These are phyloP conservation scores for Trametes cinnabarina DNA, from an alignment of 768 basidiomycete species.

Conservation along the genomic window DNA sequence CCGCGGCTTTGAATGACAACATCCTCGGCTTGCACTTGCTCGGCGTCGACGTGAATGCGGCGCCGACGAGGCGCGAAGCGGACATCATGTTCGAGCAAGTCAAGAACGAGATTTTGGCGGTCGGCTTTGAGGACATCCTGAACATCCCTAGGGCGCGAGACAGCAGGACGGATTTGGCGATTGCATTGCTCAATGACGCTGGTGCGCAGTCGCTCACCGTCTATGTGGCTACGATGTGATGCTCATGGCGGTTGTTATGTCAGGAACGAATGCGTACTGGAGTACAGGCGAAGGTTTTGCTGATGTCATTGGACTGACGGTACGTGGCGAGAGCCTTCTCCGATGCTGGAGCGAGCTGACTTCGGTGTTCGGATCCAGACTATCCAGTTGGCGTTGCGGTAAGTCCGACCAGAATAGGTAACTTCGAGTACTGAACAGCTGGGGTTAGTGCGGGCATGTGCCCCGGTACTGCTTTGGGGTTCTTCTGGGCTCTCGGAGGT, in stretches of 20 bases:
- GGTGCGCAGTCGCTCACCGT: slow-evolving; percentile 33
- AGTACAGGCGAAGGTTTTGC: slow-evolving; percentile 53
- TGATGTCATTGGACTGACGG: slow-evolving; percentile 66
- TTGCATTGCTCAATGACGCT: slow-evolving; percentile 66
- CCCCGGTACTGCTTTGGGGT: slow-evolving; percentile 65
- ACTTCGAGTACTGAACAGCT: neutral
- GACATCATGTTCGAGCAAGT: slow-evolving; percentile 68
- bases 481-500: slow-evolving; percentile 73
- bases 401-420: slow-evolving; percentile 8
- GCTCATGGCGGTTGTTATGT: neutral
- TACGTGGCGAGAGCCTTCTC: slow-evolving; percentile 35
- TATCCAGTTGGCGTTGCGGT: slow-evolving; percentile 64
- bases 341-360: neutral
- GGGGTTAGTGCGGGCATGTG: slow-evolving; percentile 60
- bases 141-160: slow-evolving; percentile 61
- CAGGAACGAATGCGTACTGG: slow-evolving; percentile 73
- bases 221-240: slow-evolving; percentile 3
- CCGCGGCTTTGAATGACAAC: slow-evolving; percentile 56
- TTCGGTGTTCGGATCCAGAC: slow-evolving; percentile 40
- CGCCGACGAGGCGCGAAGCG: slow-evolving; percentile 52
- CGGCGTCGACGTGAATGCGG: slow-evolving; percentile 56
- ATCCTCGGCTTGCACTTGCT: slow-evolving; percentile 57
- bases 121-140: slow-evolving; percentile 68
- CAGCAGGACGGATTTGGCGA: slow-evolving; percentile 56
- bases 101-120: slow-evolving; percentile 66